Evolutionary conservation across 2,329 filamentous ascomycete species (phyloP).

Genomic region (Chaetomiaceae sp.): DNA sequence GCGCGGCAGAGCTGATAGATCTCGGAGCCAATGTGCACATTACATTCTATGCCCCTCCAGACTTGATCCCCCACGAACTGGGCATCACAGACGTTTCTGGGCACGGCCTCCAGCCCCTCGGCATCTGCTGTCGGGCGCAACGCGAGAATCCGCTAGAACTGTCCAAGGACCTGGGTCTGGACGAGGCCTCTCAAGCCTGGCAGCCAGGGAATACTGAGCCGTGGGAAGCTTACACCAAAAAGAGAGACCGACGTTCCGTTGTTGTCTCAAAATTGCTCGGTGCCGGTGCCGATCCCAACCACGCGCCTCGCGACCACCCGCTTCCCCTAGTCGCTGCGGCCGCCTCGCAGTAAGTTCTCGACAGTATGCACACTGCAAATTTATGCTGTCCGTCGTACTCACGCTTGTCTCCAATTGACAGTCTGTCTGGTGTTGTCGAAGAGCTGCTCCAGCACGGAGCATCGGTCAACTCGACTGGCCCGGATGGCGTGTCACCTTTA

Average conservation of each 20-base stretch:
- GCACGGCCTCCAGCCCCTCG: slow-evolving; percentile 8
- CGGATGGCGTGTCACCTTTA: neutral
- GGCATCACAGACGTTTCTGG: neutral
- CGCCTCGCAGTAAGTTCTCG: neutral
- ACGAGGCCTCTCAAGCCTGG: neutral
- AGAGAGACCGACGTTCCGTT: neutral
- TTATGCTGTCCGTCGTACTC: neutral
- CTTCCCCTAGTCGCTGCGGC: neutral
- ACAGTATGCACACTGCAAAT: no score
- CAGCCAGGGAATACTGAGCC: neutral
- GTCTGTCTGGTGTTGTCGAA: neutral
- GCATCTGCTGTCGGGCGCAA: slow-evolving; percentile 7
- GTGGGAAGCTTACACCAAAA: neutral
- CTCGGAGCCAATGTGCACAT: slow-evolving; percentile 8
- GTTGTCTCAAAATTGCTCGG: neutral
- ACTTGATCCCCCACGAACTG: neutral
- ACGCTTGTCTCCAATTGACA: neutral
- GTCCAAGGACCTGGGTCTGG: neutral
- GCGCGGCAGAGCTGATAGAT: slow-evolving; percentile 5
- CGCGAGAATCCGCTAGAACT: no score
- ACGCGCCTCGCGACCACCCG: neutral
- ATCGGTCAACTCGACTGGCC: neutral
- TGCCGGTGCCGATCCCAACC: neutral
- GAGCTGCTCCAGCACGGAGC: slow-evolving; percentile 7
- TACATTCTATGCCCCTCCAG: neutral